Base-by-base conservation (phyloP, 192 early-diverging fungal genomes). In the Helicostylum pulchrum region DNA sequence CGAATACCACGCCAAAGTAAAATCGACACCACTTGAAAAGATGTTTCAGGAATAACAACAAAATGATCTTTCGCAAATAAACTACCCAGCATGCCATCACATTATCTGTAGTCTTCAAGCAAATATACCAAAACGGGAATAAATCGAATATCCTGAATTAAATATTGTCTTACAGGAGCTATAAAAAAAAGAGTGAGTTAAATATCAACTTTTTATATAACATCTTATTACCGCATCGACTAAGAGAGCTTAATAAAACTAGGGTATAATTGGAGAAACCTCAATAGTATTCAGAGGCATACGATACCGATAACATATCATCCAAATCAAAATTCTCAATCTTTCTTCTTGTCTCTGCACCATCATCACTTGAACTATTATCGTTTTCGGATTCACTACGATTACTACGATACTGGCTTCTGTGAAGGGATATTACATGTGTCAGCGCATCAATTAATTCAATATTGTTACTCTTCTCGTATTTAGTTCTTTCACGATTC, bases 81-180 rank as follows among this genome's bases (percentile, higher is more conserved):
- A 21, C 57, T 53, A 14, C 65, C 71, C 19, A 73, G 36, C 65
- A 73, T 14, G 62, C 49, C 17, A 67, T 19, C 2, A 64, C 36
- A 51, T 56, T 50, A n/a, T 67, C 65, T 14, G 65, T 39, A 60
- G 39, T 67, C 42, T 51, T 73, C 65, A 44, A 64, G 57, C 26
- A 73, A 12, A 43, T 73, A 67, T 1, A 67, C 42, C 52, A 73
- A 44, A 11, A 67, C 54, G 23, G 57, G 55, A 12, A 73, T 52
- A 45, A 73, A 62, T 3, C 63, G 39, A 19, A 73, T 30, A 21
- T 73, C 59, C 19, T 64, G 44, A 14, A 67, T 56, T 23, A 73
- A 45, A 36, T 73, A 73, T 15, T 51, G 48, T 8, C 65, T 36
- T 2, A 64, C 48, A 47, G 63, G 46, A 8, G 43, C 65, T 64